Evolutionary conservation across 106 monocot genomes (phyloP).

Genomic region (Ottelia alismoides): DNA sequence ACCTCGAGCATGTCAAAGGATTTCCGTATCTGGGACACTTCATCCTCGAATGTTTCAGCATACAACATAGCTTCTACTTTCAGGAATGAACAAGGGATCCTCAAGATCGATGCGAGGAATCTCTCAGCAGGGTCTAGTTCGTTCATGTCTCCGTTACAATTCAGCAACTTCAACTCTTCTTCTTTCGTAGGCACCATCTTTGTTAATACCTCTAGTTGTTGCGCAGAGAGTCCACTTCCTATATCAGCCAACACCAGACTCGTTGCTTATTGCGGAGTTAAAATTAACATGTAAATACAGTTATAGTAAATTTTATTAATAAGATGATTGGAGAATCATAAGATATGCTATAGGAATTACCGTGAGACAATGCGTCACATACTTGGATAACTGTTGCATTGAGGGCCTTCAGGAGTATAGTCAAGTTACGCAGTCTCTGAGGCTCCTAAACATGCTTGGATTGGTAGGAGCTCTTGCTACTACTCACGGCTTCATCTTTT

Average conservation of each 20-base stretch:
- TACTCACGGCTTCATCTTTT: conserved; percentile 35
- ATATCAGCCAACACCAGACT: neutral
- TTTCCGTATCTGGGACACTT: conserved; percentile 44
- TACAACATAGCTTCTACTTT: conserved; percentile 55
- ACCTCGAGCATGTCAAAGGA: conserved; percentile 61
- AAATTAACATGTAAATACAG: no score
- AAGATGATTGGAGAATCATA: no score
- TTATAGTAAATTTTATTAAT: no score
- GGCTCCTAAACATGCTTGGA: conserved; percentile 47
- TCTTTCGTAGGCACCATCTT: conserved; percentile 65
- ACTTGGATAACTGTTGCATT: conserved; percentile 41
- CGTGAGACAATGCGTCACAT: conserved; percentile 29
- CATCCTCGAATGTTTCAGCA: conserved; percentile 56
- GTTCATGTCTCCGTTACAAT: conserved; percentile 21
- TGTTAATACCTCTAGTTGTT: conserved; percentile 52
- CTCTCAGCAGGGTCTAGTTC: conserved; percentile 41
- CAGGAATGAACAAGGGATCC: conserved; percentile 41
- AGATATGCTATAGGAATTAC: no score
- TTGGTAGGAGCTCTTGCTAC: conserved; percentile 16
- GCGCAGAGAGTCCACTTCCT: conserved; percentile 49
- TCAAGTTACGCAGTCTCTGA: conserved; percentile 61
- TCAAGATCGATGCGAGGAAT: conserved; percentile 30
- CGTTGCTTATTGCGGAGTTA: no score
- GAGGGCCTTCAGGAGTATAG: conserved; percentile 61
- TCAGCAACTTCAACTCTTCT: conserved; percentile 50